Conservation (phyloP, 2,329 filamentous ascomycete genomes). For the Talaromyces sp. region DNA sequence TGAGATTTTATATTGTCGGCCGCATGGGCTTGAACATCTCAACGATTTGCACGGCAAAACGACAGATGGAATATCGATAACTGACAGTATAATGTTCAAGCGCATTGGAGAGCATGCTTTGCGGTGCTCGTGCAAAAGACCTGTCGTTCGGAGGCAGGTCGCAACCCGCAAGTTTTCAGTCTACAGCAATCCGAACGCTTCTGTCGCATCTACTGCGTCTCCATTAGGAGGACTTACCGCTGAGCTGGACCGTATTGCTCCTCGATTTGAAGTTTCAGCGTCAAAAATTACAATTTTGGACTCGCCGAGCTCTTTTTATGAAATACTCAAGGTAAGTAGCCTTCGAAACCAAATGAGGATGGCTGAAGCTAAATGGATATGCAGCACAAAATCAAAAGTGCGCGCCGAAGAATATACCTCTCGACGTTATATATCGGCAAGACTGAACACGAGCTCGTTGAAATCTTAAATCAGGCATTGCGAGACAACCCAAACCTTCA, state of each 20-base stretch:
- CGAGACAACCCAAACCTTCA: conserved; percentile 69
- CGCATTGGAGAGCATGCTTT: conserved; percentile 39
- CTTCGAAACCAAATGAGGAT: background rate
- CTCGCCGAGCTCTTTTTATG: conserved; percentile 85
- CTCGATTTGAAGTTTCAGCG: conserved; percentile 81
- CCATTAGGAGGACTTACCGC: conserved; percentile 60
- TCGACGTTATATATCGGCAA: conserved; percentile 98
- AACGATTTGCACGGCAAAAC: background rate
- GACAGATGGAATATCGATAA: background rate
- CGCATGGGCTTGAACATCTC: background rate
- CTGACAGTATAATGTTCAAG: conserved; percentile 34
- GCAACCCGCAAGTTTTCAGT: conserved; percentile 39
- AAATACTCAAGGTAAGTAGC: conserved; percentile 70
- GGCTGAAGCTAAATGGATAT: conserved; percentile 5
- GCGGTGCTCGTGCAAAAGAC: conserved; percentile 33
- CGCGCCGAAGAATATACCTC: conserved; percentile 77
- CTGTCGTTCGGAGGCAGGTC: conserved; percentile 30
- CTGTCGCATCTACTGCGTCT: conserved; percentile 31
- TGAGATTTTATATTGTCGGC: conserved; percentile 4
- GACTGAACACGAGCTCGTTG: conserved; percentile 82
- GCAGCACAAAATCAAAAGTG: conserved; percentile 75
- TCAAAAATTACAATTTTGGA: conserved; percentile 76
- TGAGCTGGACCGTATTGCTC: conserved; percentile 84
- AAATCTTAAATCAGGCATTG: conserved; percentile 72
- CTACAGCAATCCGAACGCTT: conserved; percentile 27